Percentiles rank a stretch among this genome's conserved stretches.
Evolutionary conservation across 768 basidiomycete genomes (phyloP).

Genomic region (Hericium rajendrae): DNA sequence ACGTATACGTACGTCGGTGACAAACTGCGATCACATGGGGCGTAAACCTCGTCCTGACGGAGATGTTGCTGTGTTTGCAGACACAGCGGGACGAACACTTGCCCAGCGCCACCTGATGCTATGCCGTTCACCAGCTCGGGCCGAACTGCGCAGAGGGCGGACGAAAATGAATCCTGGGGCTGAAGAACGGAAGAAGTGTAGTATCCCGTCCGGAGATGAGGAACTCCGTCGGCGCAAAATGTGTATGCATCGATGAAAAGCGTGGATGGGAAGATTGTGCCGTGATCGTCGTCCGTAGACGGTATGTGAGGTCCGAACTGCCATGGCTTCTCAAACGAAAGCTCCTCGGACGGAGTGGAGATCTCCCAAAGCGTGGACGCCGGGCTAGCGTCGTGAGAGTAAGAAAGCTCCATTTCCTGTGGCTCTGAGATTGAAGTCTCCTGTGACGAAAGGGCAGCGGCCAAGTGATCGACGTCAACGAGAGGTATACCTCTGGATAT

Average conservation of each 20-base stretch:
- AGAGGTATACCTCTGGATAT: background rate
- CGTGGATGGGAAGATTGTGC: background rate
- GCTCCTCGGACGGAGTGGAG: slow-evolving; percentile 13
- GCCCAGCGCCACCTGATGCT: background rate
- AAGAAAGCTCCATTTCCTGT: background rate
- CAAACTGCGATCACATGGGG: too few species aligned
- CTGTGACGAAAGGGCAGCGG: slow-evolving; percentile 1
- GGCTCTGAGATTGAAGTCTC: background rate
- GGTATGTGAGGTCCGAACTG: background rate
- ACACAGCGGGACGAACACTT: background rate
- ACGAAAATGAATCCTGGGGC: background rate
- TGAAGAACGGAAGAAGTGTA: background rate
- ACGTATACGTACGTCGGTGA: background rate
- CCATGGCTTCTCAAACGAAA: slow-evolving; percentile 12
- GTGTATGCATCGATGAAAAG: background rate
- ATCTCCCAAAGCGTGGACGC: slow-evolving; percentile 8
- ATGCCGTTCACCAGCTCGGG: background rate
- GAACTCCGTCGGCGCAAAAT: background rate
- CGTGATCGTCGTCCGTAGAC: background rate
- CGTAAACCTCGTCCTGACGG: too few species aligned
- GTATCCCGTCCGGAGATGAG: background rate
- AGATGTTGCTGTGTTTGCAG: too few species aligned
- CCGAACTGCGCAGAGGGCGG: background rate
- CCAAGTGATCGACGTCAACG: background rate
- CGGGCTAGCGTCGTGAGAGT: slow-evolving; percentile 5